Percentiles rank a stretch among this genome's conserved stretches.
These are phyloP conservation scores for Fusarium xyrophilum DNA, from an alignment of 2,329 filamentous ascomycete species.

Conservation along the genomic window DNA sequence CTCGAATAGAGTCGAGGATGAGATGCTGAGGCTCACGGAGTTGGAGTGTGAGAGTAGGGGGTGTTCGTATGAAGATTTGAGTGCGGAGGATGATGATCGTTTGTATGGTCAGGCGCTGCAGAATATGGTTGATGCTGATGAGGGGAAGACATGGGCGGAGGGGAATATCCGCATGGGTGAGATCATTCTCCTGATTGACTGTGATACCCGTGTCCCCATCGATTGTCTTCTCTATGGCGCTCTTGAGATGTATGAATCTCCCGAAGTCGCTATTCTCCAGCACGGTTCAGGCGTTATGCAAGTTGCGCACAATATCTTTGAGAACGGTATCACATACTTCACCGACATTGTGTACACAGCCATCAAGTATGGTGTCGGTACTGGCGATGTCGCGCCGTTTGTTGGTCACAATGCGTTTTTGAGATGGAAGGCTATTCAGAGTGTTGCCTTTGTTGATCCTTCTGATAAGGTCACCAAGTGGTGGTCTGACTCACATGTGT, in stretches of 20 bases:
- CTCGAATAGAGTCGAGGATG: slow-evolving; percentile 62
- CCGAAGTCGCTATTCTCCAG: slow-evolving; percentile 74
- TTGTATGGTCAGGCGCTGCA: slow-evolving; percentile 55
- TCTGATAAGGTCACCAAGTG: slow-evolving; percentile 66
- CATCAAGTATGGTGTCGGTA: slow-evolving; percentile 73
- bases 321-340: slow-evolving; percentile 77
- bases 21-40: slow-evolving; percentile 45
- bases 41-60: slow-evolving; percentile 31
- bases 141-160: slow-evolving; percentile 61
- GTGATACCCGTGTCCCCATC: slow-evolving; percentile 67
- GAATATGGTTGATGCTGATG: slow-evolving; percentile 57
- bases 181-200: slow-evolving; percentile 69
- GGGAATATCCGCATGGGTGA: slow-evolving; percentile 64
- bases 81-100: slow-evolving; percentile 50
- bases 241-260: slow-evolving; percentile 73
- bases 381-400: slow-evolving; percentile 76
- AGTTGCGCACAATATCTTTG: slow-evolving; percentile 74
- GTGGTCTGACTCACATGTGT: slow-evolving; percentile 79
- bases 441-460: slow-evolving; percentile 33
- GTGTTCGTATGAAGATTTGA: slow-evolving; percentile 51
- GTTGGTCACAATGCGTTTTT: slow-evolving; percentile 81
- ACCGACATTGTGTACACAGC: slow-evolving; percentile 79
- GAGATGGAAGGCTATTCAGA: slow-evolving; percentile 61
- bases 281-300: slow-evolving; percentile 80
- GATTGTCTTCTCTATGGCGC: slow-evolving; percentile 75